phyloP scores from a whole-genome alignment of 805 yeast species.

The Wickerhamomyces bovis region DNA sequence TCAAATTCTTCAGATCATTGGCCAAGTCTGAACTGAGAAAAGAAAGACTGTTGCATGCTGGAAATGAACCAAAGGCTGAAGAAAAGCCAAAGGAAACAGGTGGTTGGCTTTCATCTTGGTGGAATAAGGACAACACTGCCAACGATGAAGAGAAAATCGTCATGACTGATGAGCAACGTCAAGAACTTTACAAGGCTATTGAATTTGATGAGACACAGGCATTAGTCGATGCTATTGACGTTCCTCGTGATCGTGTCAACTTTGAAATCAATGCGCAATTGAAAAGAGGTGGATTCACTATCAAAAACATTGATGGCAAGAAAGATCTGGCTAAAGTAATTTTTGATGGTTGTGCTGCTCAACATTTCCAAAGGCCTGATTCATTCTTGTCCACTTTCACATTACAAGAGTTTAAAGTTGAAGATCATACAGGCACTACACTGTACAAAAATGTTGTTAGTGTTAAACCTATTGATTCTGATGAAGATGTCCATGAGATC shows the following conservation, averaged over 20 bases:
- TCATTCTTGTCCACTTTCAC: constrained; percentile 70
- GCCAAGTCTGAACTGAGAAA: constrained; percentile 63
- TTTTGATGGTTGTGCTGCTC: constrained; percentile 76
- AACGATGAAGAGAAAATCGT: constrained; percentile 36
- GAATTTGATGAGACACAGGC: constrained; percentile 72
- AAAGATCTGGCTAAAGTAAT: constrained; percentile 65
- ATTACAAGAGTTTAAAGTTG: constrained; percentile 74
- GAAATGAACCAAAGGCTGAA: constrained; percentile 9
- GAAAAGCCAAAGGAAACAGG: constrained; percentile 15
- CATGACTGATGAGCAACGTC: constrained; percentile 79
- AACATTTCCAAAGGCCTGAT: constrained; percentile 69
- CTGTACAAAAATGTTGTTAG: constrained; percentile 85
- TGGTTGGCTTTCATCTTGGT: constrained; percentile 78
- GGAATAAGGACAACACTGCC: constrained; percentile 17
- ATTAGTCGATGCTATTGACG: constrained; percentile 45
- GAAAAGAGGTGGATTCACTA: constrained; percentile 69
- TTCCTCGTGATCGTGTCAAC: constrained; percentile 71
- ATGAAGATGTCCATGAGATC: constrained; percentile 25
- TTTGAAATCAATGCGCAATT: constrained; percentile 62
- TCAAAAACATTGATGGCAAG: constrained; percentile 31
- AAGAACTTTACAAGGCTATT: constrained; percentile 88
- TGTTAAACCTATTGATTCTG: constrained; percentile 56
- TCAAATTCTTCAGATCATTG: constrained; percentile 76
- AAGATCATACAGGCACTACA: constrained; percentile 77
- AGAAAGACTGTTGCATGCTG: constrained; percentile 34